phyloP scores from a whole-genome alignment of 2,329 filamentous ascomycete genomes.

The Pseudogymnoascus sp. region DNA sequence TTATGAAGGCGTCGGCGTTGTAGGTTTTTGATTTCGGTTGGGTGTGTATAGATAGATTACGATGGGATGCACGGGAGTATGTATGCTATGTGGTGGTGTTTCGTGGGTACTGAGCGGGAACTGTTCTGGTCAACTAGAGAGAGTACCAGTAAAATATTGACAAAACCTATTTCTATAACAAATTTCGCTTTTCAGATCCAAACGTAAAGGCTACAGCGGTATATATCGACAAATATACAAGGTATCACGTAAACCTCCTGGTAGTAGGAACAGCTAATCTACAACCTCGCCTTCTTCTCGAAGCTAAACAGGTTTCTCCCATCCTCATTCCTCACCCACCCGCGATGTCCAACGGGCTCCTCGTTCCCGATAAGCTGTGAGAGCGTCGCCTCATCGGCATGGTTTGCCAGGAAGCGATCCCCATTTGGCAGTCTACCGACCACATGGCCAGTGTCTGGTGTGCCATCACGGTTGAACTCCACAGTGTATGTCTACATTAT shows the following conservation, averaged over 20 bases:
- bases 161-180: background rate
- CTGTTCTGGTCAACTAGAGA: slow-evolving; percentile 2
- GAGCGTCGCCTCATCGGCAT: slow-evolving; percentile 44
- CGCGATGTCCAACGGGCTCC: slow-evolving; percentile 43
- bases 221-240: background rate
- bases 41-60: slow-evolving; percentile 4
- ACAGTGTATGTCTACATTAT: slow-evolving; percentile 50
- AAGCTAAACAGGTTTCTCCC: slow-evolving; percentile 35
- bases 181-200: background rate
- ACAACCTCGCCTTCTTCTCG: slow-evolving; percentile 18
- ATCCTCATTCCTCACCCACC: slow-evolving; percentile 34
- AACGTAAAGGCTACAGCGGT: background rate
- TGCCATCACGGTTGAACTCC: slow-evolving; percentile 45
- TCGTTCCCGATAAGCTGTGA: slow-evolving; percentile 35
- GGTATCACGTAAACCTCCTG: background rate
- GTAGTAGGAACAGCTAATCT: background rate
- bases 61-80: slow-evolving; percentile 5
- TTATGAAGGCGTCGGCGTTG: slow-evolving; percentile 3
- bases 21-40: background rate
- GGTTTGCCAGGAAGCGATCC: slow-evolving; percentile 50
- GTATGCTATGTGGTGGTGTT: slow-evolving; percentile 1
- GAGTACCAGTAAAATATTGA: background rate
- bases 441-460: slow-evolving; percentile 41
- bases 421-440: slow-evolving; percentile 43
- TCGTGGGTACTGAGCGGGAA: background rate